A percentile compares a stretch with the other conserved stretches of the same genome.
These are phyloP conservation scores for Nelumbo lutea DNA, from an alignment of 164 flowering plant genomes.

Conservation along the genomic window DNA sequence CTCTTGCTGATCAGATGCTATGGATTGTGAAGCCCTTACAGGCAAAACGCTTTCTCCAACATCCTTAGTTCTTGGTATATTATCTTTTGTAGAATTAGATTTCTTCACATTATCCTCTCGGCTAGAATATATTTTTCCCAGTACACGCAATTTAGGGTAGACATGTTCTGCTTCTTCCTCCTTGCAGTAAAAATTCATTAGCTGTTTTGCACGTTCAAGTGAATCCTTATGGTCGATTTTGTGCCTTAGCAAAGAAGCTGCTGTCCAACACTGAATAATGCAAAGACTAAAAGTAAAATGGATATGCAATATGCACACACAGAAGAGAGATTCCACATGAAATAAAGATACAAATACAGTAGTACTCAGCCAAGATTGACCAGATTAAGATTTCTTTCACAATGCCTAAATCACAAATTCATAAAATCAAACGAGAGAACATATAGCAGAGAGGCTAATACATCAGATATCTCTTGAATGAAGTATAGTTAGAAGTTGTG, in stretches of 20 bases:
- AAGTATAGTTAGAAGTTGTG: no score
- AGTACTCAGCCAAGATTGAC: no score
- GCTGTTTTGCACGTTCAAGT: conserved; percentile 46
- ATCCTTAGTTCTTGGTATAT: conserved; percentile 11
- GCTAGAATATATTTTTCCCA: conserved; percentile 37
- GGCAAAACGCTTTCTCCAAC: neutral
- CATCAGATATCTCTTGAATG: no score
- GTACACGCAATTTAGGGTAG: conserved; percentile 34
- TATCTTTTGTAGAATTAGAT: conserved; percentile 9
- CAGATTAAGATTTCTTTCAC: no score
- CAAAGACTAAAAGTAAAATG: neutral
- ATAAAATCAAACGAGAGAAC: no score
- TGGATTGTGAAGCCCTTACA: conserved; percentile 6
- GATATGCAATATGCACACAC: neutral
- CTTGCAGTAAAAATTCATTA: conserved; percentile 52
- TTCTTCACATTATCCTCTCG: conserved; percentile 5
- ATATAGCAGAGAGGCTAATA: no score
- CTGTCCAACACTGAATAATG: conserved; percentile 62
- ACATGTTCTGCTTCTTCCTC: conserved; percentile 47
- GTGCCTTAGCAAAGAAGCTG: conserved; percentile 47
- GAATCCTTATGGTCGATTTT: conserved; percentile 50
- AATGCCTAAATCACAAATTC: no score
- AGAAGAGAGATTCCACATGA: no score
- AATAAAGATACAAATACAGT: no score
- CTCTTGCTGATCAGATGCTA: conserved; percentile 12